phyloP scores from a whole-genome alignment of 164 flowering plant genomes.

The Piper betle region DNA sequence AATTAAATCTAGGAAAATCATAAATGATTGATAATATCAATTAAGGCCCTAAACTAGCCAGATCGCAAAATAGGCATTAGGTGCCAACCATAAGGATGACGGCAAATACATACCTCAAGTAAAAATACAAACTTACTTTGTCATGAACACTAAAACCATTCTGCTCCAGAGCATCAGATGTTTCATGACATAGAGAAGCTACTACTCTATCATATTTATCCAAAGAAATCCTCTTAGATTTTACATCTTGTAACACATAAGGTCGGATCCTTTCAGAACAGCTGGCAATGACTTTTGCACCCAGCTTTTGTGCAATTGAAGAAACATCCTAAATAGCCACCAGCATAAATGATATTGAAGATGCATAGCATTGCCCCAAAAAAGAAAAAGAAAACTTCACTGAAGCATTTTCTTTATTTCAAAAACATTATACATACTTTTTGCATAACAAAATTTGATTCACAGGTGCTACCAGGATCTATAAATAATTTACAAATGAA shows the following conservation, averaged over 20 bases:
- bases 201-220: conserved; percentile 50
- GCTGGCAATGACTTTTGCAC: conserved; percentile 47
- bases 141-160: conserved; percentile 21
- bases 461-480: too few relatives aligned
- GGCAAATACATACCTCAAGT: neutral
- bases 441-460: too few relatives aligned
- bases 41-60: neutral
- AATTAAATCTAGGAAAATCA: too few relatives aligned
- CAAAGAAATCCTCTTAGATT: conserved; percentile 28
- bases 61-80: neutral
- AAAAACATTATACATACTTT: too few relatives aligned
- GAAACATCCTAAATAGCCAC: conserved; percentile 30
- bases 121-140: conserved; percentile 6
- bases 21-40: too few relatives aligned
- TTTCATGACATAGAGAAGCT: conserved; percentile 40
- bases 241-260: conserved; percentile 36
- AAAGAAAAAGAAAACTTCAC: too few relatives aligned
- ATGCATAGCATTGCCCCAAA: too few relatives aligned
- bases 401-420: too few relatives aligned
- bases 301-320: conserved; percentile 53
- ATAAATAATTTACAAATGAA: too few relatives aligned
- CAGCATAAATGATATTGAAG: neutral
- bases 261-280: conserved; percentile 63
- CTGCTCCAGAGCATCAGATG: conserved; percentile 17
- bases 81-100: neutral